Base-by-base conservation (phyloP, 2,329 filamentous ascomycete genomes). In the Emmonsiellopsis sp. region DNA sequence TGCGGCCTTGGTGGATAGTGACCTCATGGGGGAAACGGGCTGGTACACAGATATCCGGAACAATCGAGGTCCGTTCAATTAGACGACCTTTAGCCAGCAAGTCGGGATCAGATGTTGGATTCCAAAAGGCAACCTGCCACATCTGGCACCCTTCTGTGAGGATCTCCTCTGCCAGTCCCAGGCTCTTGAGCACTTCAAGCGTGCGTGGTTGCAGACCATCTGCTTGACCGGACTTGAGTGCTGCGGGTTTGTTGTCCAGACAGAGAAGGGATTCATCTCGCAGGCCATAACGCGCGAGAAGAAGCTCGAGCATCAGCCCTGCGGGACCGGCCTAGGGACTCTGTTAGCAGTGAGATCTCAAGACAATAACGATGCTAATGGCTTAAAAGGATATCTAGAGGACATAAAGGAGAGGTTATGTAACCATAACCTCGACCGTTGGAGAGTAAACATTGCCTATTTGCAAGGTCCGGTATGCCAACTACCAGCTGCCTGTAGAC, bases 81-180 rank as follows among this genome's bases (percentile, higher is more conserved):
- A 79, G 80, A 55, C 76, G 72, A 10, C 70, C 72, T 11, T 68
- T 65, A 9, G 71, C 33, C 7, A 48, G n/a, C 17, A 48, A 48
- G 21, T 48, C 45, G 5, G 17, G 17, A 31, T 39, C 36, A 6
- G 63, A 52, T 64, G 64, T 27, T 80, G 81, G 61, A 49, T 84
- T 80, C 81, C 81, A 84, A 63, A 84, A 84, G 5, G 81, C 79
- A 27, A 84, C 81, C 61, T 84, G 80, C 64, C 79, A 95, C 31
- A 95, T 89, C 63, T 88, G 88, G 1, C 89, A 89, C 5, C 91
- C 64, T 54, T 88, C 85, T 61, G 81, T 64, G 8, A 69, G 58
- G 37, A 74, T 64, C 50, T 71, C 67, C 27, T 71, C 65, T 0
- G 59, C 63, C 2, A 74, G 57, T 1, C 70, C 71, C 2, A 74